Evolutionary conservation across 2,329 filamentous ascomycete genomes (phyloP).

Genomic region (Neoarthrinium moseri): DNA sequence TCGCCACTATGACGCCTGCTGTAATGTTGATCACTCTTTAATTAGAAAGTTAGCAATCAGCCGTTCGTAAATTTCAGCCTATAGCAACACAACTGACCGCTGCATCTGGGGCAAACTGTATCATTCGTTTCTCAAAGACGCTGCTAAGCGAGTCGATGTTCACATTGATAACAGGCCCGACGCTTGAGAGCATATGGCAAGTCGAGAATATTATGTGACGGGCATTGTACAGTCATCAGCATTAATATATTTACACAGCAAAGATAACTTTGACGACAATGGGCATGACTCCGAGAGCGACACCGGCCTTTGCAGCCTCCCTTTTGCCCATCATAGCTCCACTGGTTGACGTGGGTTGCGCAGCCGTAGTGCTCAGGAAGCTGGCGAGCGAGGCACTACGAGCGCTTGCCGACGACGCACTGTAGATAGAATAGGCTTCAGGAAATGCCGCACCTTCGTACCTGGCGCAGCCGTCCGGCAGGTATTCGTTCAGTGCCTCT

Average conservation of each 20-base stretch:
- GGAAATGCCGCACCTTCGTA: conserved; percentile 4
- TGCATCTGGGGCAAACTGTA: no score
- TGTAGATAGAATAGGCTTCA: conserved; percentile 4
- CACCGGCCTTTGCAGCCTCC: background rate
- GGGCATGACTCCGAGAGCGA: background rate
- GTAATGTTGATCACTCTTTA: no score
- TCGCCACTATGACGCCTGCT: no score
- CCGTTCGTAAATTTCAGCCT: no score
- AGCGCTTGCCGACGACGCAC: conserved; percentile 7
- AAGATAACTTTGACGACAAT: conserved; percentile 8
- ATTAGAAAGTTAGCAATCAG: no score
- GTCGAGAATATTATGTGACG: no score
- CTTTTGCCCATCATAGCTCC: background rate
- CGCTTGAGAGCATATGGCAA: no score
- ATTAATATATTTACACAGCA: conserved; percentile 1
- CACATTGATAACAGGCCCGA: no score
- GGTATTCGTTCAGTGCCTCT: background rate
- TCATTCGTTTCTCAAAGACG: no score
- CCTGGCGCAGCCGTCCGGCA: conserved; percentile 10
- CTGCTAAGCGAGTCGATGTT: no score
- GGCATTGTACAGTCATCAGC: no score
- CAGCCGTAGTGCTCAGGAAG: background rate
- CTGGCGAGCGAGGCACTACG: background rate
- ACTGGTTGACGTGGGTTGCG: background rate
- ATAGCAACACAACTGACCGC: no score